Conservation (phyloP, 2,329 filamentous ascomycete genomes). For the Exophiala dermatitidis region DNA sequence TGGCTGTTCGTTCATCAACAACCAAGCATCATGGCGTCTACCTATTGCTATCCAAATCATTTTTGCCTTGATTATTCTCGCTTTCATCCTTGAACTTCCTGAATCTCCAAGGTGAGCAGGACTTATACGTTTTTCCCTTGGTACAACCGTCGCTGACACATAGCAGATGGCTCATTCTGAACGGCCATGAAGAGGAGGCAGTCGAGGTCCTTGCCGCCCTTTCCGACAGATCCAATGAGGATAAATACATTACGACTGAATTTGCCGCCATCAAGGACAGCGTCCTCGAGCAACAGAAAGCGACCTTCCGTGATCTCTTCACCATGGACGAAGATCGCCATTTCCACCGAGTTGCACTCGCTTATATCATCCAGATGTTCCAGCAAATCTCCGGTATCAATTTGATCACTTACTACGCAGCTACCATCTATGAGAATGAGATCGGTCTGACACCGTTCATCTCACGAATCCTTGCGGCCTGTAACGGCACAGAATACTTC, state of each 20-base stretch:
- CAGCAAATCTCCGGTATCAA: constrained; percentile 39
- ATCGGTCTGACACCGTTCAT: constrained; percentile 14
- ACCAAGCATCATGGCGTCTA: constrained; percentile 47
- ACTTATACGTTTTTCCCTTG: neutral
- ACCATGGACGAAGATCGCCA: constrained; percentile 51
- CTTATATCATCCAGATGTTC: constrained; percentile 53
- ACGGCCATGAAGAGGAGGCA: constrained; percentile 30
- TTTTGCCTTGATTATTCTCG: constrained; percentile 47
- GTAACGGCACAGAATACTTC: constrained; percentile 25
- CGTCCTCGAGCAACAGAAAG: constrained; percentile 46
- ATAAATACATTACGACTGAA: constrained; percentile 41
- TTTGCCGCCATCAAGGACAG: constrained; percentile 49
- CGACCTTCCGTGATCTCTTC: constrained; percentile 52
- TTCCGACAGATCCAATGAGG: constrained; percentile 42
- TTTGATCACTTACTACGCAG: constrained; percentile 23
- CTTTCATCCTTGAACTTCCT: constrained; percentile 27
- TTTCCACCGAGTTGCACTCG: constrained; percentile 49
- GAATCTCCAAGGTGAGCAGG: constrained; percentile 2
- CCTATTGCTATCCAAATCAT: constrained; percentile 53
- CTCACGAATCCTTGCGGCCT: constrained; percentile 17
- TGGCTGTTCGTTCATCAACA: constrained; percentile 47
- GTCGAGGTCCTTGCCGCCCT: constrained; percentile 49
- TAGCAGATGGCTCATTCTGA: constrained; percentile 27
- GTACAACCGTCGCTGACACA: constrained; percentile 19
- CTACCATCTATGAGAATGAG: constrained; percentile 19